phyloP scores from a whole-genome alignment of 176 grass and related monocot species.

The Alloteropsis semialata region DNA sequence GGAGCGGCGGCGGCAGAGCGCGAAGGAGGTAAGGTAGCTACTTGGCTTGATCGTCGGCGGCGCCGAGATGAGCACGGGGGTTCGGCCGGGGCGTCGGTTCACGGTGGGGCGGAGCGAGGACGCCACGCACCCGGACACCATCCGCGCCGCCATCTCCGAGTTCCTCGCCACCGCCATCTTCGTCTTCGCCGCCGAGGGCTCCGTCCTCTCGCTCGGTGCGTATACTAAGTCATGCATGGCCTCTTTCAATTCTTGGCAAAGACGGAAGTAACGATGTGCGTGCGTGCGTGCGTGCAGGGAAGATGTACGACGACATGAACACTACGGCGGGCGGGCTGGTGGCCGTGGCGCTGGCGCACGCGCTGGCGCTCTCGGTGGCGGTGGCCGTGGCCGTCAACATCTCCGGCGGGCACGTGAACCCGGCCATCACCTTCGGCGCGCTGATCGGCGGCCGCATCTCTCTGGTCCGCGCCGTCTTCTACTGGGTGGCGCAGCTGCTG shows the following conservation, averaged over 20 bases:
- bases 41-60: neutral
- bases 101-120: conserved; percentile 74
- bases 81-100: conserved; percentile 43
- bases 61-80: conserved; percentile 32
- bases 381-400: conserved; percentile 70
- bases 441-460: conserved; percentile 75
- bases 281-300: conserved; percentile 44
- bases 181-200: conserved; percentile 96
- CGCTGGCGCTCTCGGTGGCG: conserved; percentile 56
- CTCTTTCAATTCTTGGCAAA: neutral
- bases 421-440: conserved; percentile 77
- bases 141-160: conserved; percentile 83
- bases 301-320: conserved; percentile 71
- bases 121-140: conserved; percentile 72
- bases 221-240: neutral
- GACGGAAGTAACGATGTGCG: no score
- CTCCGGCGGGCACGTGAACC: conserved; percentile 92
- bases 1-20: neutral
- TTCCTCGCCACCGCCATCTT: conserved; percentile 89
- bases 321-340: conserved; percentile 63
- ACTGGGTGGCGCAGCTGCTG: conserved; percentile 84
- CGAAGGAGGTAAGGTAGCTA: no score
- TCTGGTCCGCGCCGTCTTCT: conserved; percentile 60
- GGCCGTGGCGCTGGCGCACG: conserved; percentile 70
- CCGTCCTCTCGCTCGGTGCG: conserved; percentile 84